These are phyloP conservation scores for Cornus kousa DNA, from an alignment of 148 eudicot genomes.

Conservation along the genomic window DNA sequence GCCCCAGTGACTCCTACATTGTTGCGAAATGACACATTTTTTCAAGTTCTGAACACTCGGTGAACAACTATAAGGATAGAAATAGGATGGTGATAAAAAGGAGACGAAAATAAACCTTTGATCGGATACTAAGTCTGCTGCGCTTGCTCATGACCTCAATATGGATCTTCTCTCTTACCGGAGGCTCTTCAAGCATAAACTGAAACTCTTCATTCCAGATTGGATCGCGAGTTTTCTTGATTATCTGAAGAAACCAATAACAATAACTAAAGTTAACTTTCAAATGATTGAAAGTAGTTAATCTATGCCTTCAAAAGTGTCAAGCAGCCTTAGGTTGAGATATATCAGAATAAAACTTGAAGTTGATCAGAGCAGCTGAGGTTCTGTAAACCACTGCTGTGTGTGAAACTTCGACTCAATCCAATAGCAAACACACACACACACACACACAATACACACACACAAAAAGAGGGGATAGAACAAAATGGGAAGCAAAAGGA, in stretches of 20 bases:
- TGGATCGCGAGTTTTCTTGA: constrained; percentile 64
- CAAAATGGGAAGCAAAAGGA: too few relatives aligned
- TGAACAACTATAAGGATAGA: not conserved
- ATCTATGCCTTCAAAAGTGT: too few relatives aligned
- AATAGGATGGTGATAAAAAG: constrained; percentile 2
- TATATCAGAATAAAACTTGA: too few relatives aligned
- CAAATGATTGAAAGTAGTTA: not conserved
- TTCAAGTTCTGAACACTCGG: not conserved
- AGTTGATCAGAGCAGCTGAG: too few relatives aligned
- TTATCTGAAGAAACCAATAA: constrained; percentile 35
- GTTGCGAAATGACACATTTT: not conserved
- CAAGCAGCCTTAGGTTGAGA: not conserved
- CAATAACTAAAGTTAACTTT: too few relatives aligned
- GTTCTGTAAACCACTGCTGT: too few relatives aligned
- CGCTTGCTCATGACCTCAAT: constrained; percentile 70
- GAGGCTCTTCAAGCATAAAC: constrained; percentile 81
- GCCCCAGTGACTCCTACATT: constrained; percentile 74
- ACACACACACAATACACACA: too few relatives aligned
- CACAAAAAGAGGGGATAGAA: too few relatives aligned
- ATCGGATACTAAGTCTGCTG: constrained; percentile 47
- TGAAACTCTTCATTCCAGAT: constrained; percentile 81
- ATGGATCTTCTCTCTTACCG: constrained; percentile 58
- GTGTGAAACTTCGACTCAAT: too few relatives aligned
- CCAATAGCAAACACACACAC: too few relatives aligned
- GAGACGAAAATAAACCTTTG: constrained; percentile 39